Percentiles rank a stretch among this genome's conserved stretches.
These are phyloP conservation scores for Kwoniella sp. DNA, from an alignment of 768 basidiomycete genomes.

Conservation along the genomic window DNA sequence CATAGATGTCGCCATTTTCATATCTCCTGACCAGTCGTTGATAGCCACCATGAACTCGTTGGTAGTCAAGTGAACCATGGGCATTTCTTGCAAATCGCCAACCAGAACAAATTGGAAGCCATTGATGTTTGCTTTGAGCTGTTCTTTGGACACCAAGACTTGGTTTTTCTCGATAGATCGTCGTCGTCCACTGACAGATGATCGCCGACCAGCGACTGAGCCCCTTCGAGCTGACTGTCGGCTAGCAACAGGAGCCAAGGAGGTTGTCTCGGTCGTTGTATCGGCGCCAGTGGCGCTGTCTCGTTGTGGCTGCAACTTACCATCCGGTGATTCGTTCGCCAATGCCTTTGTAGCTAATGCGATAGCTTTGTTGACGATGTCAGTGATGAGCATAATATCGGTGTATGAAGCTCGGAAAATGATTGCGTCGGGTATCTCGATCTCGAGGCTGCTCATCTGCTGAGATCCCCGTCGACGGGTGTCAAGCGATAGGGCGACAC, in stretches of 20 bases:
- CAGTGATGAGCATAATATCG: constrained; percentile 77
- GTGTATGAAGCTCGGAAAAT: constrained; percentile 92
- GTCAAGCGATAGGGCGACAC: constrained; percentile 81
- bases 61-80: constrained; percentile 80
- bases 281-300: constrained; percentile 17
- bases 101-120: constrained; percentile 91
- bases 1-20: constrained; percentile 76
- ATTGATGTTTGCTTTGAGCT: constrained; percentile 81
- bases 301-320: constrained; percentile 2
- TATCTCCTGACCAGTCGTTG: constrained; percentile 88
- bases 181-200: constrained; percentile 26
- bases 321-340: constrained; percentile 9
- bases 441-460: constrained; percentile 74
- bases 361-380: constrained; percentile 70
- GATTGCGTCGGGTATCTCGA: constrained; percentile 68
- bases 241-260: constrained; percentile 37
- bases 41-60: constrained; percentile 76
- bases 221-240: constrained; percentile 6
- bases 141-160: constrained; percentile 70
- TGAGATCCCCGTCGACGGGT: constrained; percentile 57
- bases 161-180: constrained; percentile 50
- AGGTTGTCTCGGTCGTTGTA: constrained; percentile 20
- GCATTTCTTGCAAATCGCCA: constrained; percentile 90
- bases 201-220: constrained; percentile 10
- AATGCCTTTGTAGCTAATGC: constrained; percentile 59